These are phyloP conservation scores for Xylaria sp. DNA, from an alignment of 2,329 filamentous ascomycete genomes.

Conservation along the genomic window DNA sequence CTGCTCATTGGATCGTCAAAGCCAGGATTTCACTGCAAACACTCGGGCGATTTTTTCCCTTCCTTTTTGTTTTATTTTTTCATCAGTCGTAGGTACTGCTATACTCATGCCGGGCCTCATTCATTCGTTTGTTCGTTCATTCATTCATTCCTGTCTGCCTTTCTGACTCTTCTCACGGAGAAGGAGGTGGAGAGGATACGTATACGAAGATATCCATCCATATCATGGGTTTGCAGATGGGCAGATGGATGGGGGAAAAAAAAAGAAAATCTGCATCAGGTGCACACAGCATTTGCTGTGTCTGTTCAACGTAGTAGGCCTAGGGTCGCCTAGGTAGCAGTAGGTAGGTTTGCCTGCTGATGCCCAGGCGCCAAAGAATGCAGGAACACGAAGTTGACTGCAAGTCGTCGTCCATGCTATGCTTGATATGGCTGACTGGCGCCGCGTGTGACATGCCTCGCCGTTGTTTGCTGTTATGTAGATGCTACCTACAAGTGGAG, in stretches of 20 bases:
- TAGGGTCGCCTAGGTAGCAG: no score
- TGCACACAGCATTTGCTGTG: not conserved
- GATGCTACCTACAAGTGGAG: not conserved
- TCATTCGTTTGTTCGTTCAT: no score
- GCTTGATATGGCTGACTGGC: not conserved
- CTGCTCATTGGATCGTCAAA: slow-evolving; percentile 19
- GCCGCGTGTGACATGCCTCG: not conserved
- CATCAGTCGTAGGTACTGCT: not conserved
- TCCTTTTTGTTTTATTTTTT: not conserved
- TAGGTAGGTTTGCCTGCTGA: no score
- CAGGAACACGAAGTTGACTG: slow-evolving; percentile 26
- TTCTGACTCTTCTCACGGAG: not conserved
- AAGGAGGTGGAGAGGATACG: no score
- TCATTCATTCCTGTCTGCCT: not conserved
- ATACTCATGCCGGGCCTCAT: no score
- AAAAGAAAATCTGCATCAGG: not conserved
- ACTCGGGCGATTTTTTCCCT: not conserved
- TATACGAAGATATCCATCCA: no score
- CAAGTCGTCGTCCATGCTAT: not conserved
- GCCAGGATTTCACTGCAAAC: slow-evolving; percentile 12
- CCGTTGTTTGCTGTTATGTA: not conserved
- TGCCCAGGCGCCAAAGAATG: slow-evolving; percentile 18
- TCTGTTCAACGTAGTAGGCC: not conserved
- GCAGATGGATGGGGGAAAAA: not conserved
- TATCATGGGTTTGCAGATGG: not conserved